These are phyloP conservation scores for Podila verticillata DNA, from an alignment of 192 early-diverging fungal genomes.

Conservation along the genomic window DNA sequence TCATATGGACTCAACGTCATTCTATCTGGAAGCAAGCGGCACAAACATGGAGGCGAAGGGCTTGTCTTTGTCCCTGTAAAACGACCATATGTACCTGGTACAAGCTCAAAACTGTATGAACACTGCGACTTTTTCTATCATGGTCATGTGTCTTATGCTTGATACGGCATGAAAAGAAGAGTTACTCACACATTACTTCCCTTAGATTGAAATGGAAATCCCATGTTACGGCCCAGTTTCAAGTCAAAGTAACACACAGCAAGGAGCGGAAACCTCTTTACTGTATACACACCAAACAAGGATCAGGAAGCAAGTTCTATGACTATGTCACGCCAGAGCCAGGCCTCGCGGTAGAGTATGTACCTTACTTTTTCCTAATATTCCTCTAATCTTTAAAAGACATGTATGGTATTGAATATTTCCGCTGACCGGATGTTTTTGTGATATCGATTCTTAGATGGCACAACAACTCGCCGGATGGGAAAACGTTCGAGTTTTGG, in stretches of 20 bases:
- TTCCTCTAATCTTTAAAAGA: background rate
- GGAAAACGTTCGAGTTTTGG: constrained; percentile 59
- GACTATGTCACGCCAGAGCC: constrained; percentile 65
- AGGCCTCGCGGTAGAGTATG: constrained; percentile 51
- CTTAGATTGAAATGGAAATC: constrained; percentile 74
- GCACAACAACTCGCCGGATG: constrained; percentile 61
- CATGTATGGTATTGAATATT: too few species aligned
- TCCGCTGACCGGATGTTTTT: background rate
- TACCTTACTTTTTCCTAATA: background rate
- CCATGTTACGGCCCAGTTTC: constrained; percentile 63
- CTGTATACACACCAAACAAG: constrained; percentile 56
- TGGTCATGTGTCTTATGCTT: too few species aligned
- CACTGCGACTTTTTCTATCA: background rate
- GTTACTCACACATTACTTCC: background rate
- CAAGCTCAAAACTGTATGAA: constrained; percentile 61
- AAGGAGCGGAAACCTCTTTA: constrained; percentile 64
- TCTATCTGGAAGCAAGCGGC: constrained; percentile 69
- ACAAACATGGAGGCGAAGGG: constrained; percentile 76
- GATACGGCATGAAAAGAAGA: too few species aligned
- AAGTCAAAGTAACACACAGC: constrained; percentile 59
- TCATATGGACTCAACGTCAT: constrained; percentile 65
- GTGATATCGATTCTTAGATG: constrained; percentile 34
- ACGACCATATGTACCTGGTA: constrained; percentile 63
- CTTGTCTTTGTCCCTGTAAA: constrained; percentile 76
- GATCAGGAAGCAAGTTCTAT: constrained; percentile 56